These are phyloP conservation scores for Fagopyrum homotropicum DNA, from an alignment of 148 eudicot genomes.

Conservation along the genomic window DNA sequence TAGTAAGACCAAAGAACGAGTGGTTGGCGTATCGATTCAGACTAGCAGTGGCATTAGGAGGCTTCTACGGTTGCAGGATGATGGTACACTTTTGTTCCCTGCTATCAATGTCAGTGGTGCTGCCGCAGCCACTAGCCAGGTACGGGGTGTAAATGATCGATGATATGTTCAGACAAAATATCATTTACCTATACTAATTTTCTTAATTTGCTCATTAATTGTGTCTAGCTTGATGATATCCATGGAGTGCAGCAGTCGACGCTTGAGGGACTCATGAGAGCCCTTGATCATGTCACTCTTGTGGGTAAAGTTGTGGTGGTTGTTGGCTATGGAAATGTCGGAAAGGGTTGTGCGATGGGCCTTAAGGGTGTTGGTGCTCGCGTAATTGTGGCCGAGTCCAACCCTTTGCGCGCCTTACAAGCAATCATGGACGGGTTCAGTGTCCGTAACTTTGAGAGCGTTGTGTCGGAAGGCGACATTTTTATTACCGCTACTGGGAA, in stretches of 20 bases:
- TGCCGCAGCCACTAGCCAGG: slow-evolving; percentile 52
- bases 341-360: slow-evolving; percentile 91
- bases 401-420: slow-evolving; percentile 86
- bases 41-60: slow-evolving; percentile 96
- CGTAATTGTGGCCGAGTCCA: slow-evolving; percentile 76
- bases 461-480: slow-evolving; percentile 61
- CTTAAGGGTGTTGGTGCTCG: slow-evolving; percentile 86
- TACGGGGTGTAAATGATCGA: slow-evolving; percentile 30
- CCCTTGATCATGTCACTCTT: slow-evolving; percentile 78
- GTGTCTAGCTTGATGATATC: slow-evolving; percentile 77
- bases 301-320: slow-evolving; percentile 87
- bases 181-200: not conserved
- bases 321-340: slow-evolving; percentile 90
- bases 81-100: slow-evolving; percentile 71
- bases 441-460: slow-evolving; percentile 62
- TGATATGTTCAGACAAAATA: no score
- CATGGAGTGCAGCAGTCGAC: slow-evolving; percentile 94
- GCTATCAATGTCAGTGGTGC: slow-evolving; percentile 93
- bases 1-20: slow-evolving; percentile 63
- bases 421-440: slow-evolving; percentile 86
- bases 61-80: slow-evolving; percentile 77
- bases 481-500: slow-evolving; percentile 88
- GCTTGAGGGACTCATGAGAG: slow-evolving; percentile 93
- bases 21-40: slow-evolving; percentile 91
- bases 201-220: no score